phyloP scores from a whole-genome alignment of 495 filamentous ascomycete genomes.

The Trichoderma orchidacearum region DNA sequence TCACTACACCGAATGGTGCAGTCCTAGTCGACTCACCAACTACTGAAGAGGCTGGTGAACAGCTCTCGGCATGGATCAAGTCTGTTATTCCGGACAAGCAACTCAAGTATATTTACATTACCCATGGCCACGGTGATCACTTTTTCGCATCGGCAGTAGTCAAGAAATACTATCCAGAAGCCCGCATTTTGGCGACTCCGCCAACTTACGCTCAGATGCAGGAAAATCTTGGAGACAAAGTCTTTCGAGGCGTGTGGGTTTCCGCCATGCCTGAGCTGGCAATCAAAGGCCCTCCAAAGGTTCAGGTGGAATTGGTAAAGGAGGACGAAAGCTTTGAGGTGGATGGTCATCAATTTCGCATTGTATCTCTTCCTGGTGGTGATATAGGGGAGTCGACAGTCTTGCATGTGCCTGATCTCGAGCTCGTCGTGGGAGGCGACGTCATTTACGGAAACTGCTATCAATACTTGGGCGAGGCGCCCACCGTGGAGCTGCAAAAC shows the following conservation, averaged over 20 bases:
- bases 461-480: slow-evolving; percentile 19
- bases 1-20: neutral
- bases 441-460: slow-evolving; percentile 23
- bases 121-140: slow-evolving; percentile 35
- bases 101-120: slow-evolving; percentile 26
- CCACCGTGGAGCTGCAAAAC: slow-evolving; percentile 9
- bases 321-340: neutral
- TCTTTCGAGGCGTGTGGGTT: slow-evolving; percentile 7
- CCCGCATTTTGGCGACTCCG: neutral
- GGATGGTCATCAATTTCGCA: neutral
- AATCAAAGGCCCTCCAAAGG: too few species aligned
- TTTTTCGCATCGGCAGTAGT: slow-evolving; percentile 19
- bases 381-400: slow-evolving; percentile 19
- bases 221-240: neutral
- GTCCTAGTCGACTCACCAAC: neutral
- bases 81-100: slow-evolving; percentile 10
- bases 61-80: slow-evolving; percentile 18
- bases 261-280: too few species aligned
- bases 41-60: neutral
- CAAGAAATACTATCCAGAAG: neutral
- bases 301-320: neutral
- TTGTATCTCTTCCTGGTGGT: slow-evolving; percentile 13
- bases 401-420: slow-evolving; percentile 15
- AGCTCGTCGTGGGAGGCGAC: slow-evolving; percentile 18
- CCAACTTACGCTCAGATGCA: neutral